Conservation (phyloP, 345 rosid species). For the Eucalyptus melliodora region DNA sequence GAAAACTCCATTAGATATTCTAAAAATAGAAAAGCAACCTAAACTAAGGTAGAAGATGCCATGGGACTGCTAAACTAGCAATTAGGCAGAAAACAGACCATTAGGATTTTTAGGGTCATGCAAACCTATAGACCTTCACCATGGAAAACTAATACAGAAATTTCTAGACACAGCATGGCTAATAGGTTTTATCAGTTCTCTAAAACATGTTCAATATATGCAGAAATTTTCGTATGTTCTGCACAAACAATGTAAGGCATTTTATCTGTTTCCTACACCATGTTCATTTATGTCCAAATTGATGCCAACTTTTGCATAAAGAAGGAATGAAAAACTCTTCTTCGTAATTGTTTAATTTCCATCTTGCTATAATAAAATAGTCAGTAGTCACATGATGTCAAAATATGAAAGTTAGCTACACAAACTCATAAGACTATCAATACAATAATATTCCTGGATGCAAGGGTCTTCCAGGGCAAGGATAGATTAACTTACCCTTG, state of each 20-base stretch:
- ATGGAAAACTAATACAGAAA: neutral
- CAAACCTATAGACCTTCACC: neutral
- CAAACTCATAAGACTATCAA: neutral
- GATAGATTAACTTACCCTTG: constrained; percentile 36
- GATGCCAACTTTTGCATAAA: neutral
- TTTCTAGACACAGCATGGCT: neutral
- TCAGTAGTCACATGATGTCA: neutral
- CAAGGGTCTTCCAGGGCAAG: neutral
- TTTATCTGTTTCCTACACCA: neutral
- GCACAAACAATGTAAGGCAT: neutral
- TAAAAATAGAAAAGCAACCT: neutral
- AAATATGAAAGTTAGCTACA: neutral
- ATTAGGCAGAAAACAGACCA: neutral
- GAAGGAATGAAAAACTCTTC: neutral
- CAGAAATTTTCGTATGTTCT: neutral
- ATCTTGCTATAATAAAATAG: neutral
- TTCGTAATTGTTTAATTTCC: neutral
- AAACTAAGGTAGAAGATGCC: neutral
- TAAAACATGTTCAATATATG: neutral
- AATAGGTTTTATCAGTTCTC: neutral
- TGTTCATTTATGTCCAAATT: neutral
- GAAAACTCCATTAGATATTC: neutral
- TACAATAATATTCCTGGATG: neutral
- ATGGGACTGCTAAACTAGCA: neutral
- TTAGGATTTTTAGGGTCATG: neutral